Evolutionary conservation across 208 protist genomes (phyloP).

Genomic region (Tritrichomonas foetus): DNA sequence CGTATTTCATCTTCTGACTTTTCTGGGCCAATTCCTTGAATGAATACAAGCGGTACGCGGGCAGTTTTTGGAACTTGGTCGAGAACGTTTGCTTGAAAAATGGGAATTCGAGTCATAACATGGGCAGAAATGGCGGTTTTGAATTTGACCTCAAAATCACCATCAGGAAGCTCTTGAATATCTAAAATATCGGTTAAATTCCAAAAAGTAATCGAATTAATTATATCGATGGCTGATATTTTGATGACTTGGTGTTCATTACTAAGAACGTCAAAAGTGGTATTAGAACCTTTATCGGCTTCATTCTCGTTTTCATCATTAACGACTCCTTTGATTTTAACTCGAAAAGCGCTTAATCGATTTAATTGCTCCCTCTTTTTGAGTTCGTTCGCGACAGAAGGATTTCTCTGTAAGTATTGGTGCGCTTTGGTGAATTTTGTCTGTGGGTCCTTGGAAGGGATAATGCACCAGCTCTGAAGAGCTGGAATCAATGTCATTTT

Average conservation of each 20-base stretch:
- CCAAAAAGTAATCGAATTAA: neutral
- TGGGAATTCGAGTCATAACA: neutral
- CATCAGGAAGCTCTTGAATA: neutral
- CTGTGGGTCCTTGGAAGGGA: neutral
- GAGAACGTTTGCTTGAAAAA: neutral
- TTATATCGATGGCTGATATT: neutral
- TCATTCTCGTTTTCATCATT: no score
- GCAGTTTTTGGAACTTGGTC: neutral
- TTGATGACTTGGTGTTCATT: neutral
- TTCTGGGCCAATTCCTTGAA: neutral
- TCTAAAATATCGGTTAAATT: neutral
- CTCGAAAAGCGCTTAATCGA: neutral
- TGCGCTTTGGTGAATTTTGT: neutral
- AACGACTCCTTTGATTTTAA: neutral
- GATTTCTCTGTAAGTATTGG: neutral
- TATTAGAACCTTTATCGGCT: no score
- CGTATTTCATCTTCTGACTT: neutral
- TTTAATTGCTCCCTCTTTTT: no score
- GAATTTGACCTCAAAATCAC: neutral
- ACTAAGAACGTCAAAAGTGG: neutral
- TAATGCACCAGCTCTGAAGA: neutral
- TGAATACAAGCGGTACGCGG: neutral
- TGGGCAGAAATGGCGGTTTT: neutral
- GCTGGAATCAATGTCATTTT: neutral
- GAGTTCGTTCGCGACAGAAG: neutral